phyloP scores from a whole-genome alignment of 1,284 basidiomycete species.

The Ceratobasidium sp. region DNA sequence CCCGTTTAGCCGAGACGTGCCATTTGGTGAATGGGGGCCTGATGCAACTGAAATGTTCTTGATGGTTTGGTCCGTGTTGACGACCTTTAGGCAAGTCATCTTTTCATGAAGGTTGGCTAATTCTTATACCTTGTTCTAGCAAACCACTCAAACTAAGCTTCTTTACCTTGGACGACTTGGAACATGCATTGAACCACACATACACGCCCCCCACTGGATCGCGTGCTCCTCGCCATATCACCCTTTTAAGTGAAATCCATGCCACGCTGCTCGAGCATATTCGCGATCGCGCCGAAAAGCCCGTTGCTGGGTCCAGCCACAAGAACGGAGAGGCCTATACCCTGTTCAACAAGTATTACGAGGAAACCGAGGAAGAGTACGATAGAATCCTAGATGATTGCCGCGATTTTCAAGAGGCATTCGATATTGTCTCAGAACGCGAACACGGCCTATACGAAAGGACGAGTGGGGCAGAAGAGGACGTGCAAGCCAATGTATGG shows the following conservation, averaged over 20 bases:
- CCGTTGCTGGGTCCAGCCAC: slow-evolving; percentile 42
- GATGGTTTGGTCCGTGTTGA: slow-evolving; percentile 90
- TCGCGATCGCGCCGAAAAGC: slow-evolving; percentile 45
- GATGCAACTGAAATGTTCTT: slow-evolving; percentile 84
- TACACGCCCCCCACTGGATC: slow-evolving; percentile 44
- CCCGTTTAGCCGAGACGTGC: slow-evolving; percentile 66
- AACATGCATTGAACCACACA: slow-evolving; percentile 80
- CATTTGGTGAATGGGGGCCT: slow-evolving; percentile 62
- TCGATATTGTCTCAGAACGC: neutral
- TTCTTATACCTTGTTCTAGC: slow-evolving; percentile 52
- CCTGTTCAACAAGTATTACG: neutral
- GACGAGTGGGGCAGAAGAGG: slow-evolving; percentile 53
- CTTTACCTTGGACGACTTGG: slow-evolving; percentile 93
- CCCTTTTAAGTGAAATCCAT: slow-evolving; percentile 87
- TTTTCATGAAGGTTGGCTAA: slow-evolving; percentile 5
- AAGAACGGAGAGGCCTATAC: neutral
- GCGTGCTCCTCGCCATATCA: slow-evolving; percentile 70
- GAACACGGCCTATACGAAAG: slow-evolving; percentile 29
- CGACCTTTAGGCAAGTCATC: slow-evolving; percentile 82
- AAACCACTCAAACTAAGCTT: slow-evolving; percentile 88
- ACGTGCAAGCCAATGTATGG: slow-evolving; percentile 50
- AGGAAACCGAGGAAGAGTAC: neutral
- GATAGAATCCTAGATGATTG: neutral
- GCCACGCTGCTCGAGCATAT: slow-evolving; percentile 61
- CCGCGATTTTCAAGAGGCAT: neutral